Evolutionary conservation across 345 rosid genomes (phyloP).

Genomic region (Hypericum androsaemum): DNA sequence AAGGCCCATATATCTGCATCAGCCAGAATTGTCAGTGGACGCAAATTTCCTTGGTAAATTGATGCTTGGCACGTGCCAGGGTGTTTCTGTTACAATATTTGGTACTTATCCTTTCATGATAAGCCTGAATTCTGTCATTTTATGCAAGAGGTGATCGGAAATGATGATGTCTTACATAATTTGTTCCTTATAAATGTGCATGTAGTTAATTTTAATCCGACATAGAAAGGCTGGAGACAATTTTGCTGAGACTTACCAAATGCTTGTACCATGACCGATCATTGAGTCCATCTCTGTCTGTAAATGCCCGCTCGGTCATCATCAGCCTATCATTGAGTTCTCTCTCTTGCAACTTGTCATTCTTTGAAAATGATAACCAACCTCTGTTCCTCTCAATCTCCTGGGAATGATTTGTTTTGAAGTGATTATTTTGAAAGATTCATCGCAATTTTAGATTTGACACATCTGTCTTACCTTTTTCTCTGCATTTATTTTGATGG

Average conservation of each 20-base stretch:
- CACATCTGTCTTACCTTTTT: conserved; percentile 33
- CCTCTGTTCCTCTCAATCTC: conserved; percentile 26
- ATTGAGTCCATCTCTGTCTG: conserved; percentile 62
- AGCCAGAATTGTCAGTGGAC: not conserved
- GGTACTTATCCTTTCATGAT: not conserved
- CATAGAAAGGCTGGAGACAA: not conserved
- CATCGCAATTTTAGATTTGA: conserved; percentile 7
- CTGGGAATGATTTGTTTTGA: conserved; percentile 20
- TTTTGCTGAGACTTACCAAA: conserved; percentile 31
- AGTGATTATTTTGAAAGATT: not conserved
- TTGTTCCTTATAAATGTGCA: no score
- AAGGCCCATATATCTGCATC: conserved; percentile 58
- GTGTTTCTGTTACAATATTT: not conserved
- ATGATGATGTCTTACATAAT: no score
- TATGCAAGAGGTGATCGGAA: no score
- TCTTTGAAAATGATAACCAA: conserved; percentile 27
- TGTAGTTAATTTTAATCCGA: not conserved
- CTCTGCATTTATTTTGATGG: conserved; percentile 34
- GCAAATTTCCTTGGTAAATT: not conserved
- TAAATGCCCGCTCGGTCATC: conserved; percentile 75
- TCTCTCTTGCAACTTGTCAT: conserved; percentile 32
- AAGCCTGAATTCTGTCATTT: no score
- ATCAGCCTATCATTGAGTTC: conserved; percentile 66
- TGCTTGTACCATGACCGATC: conserved; percentile 67
- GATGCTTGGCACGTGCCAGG: not conserved